Percentiles rank a stretch among this genome's conserved stretches.
These are phyloP conservation scores for Otatea glauca DNA, from an alignment of 176 grass and related monocot species.

Conservation along the genomic window DNA sequence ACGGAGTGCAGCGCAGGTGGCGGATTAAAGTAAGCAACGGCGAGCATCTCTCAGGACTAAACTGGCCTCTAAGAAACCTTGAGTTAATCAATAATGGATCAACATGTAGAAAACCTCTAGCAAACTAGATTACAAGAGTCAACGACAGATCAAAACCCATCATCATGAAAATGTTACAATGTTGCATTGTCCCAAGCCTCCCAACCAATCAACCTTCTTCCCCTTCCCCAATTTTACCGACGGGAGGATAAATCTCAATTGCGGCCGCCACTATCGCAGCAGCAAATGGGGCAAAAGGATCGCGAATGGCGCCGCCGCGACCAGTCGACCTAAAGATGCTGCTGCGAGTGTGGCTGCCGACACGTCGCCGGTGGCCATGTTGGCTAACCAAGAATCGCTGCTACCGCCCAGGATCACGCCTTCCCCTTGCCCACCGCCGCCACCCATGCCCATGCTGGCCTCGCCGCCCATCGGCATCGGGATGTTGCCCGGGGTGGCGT, in stretches of 20 bases:
- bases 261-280: neutral
- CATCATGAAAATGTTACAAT: slow-evolving; percentile 2
- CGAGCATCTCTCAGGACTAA: too few species aligned
- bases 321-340: neutral
- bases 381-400: slow-evolving; percentile 70
- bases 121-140: neutral
- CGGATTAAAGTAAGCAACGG: too few species aligned
- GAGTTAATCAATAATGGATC: too few species aligned
- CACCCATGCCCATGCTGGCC: slow-evolving; percentile 9
- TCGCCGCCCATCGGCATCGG: slow-evolving; percentile 42
- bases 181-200: neutral
- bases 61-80: too few species aligned
- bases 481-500: slow-evolving; percentile 42
- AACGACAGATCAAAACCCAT: neutral
- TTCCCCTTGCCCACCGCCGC: slow-evolving; percentile 38
- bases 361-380: slow-evolving; percentile 67
- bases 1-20: too few species aligned
- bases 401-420: slow-evolving; percentile 53
- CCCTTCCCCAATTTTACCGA: too few species aligned
- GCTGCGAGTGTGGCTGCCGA: neutral
- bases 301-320: slow-evolving; percentile 7
- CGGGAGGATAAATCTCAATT: too few species aligned
- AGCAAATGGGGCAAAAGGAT: slow-evolving; percentile 25
- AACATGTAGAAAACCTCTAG: too few species aligned
- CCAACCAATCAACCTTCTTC: neutral